A percentile compares a stretch with the other conserved stretches of the same genome.
These are phyloP conservation scores for Podospora didyma DNA, from an alignment of 495 filamentous ascomycete genomes.

Conservation along the genomic window DNA sequence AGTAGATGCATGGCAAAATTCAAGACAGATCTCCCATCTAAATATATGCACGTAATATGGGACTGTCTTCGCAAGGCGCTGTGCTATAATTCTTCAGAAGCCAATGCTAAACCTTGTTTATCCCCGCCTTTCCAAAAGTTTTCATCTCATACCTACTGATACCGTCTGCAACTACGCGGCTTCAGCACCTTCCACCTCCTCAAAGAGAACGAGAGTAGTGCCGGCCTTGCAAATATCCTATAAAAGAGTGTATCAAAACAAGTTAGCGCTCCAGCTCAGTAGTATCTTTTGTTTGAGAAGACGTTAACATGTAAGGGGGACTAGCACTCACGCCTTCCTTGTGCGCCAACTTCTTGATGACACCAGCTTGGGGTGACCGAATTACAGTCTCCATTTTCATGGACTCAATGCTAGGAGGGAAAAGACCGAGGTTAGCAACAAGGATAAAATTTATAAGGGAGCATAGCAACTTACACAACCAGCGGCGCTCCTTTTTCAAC, in stretches of 20 bases:
- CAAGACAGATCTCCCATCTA: too few species aligned
- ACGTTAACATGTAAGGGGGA: neutral
- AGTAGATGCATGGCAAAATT: too few species aligned
- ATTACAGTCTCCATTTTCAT: conserved; percentile 99
- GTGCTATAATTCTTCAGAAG: too few species aligned
- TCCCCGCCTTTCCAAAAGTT: too few species aligned
- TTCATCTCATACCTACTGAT: too few species aligned
- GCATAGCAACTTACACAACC: conserved; percentile 59
- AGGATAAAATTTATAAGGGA: neutral
- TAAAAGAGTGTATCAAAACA: neutral
- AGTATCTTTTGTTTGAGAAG: neutral
- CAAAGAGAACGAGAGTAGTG: conserved; percentile 6
- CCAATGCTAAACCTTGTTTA: too few species aligned
- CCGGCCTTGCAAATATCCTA: conserved; percentile 11
- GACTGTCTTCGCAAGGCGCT: too few species aligned
- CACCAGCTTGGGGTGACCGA: conserved; percentile 77
- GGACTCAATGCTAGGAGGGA: conserved; percentile 67
- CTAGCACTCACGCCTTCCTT: conserved; percentile 71
- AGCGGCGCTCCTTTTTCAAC: conserved; percentile 85
- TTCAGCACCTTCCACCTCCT: neutral
- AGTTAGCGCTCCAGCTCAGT: neutral
- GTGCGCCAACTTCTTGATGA: conserved; percentile 78
- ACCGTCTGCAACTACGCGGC: too few species aligned
- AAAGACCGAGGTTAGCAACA: conserved; percentile 15
- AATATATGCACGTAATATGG: too few species aligned